These are phyloP conservation scores for Nemania diffusa DNA, from an alignment of 2,329 filamentous ascomycete genomes.

Conservation along the genomic window DNA sequence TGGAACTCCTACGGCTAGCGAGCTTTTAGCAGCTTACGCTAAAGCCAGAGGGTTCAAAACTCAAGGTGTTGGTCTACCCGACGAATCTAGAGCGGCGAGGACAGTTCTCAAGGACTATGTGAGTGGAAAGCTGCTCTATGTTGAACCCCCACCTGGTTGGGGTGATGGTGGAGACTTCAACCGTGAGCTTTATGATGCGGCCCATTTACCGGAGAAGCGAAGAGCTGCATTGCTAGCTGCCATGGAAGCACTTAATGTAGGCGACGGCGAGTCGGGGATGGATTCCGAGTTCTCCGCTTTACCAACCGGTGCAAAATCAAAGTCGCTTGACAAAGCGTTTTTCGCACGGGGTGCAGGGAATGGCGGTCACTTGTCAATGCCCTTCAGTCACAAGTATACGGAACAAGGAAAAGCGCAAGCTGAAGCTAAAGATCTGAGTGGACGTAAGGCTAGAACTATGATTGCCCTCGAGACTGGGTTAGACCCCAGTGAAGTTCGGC, in stretches of 20 bases:
- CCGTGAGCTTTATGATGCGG: slow-evolving; percentile 83
- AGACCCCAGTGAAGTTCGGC: slow-evolving; percentile 79
- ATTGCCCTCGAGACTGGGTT: slow-evolving; percentile 85
- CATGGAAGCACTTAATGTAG: slow-evolving; percentile 59
- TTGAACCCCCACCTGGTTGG: slow-evolving; percentile 81
- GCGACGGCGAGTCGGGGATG: slow-evolving; percentile 51
- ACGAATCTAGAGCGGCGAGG: slow-evolving; percentile 90
- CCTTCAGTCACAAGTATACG: slow-evolving; percentile 90
- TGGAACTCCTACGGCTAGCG: slow-evolving; percentile 83
- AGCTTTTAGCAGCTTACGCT: slow-evolving; percentile 87
- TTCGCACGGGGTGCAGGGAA: slow-evolving; percentile 67
- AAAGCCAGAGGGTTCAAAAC: slow-evolving; percentile 90
- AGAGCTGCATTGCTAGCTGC: slow-evolving; percentile 70
- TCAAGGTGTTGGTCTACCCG: slow-evolving; percentile 87
- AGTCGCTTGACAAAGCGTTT: slow-evolving; percentile 86
- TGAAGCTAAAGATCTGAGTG: slow-evolving; percentile 75
- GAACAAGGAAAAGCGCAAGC: slow-evolving; percentile 72
- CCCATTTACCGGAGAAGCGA: slow-evolving; percentile 84
- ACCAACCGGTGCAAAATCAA: slow-evolving; percentile 76
- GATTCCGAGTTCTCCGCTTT: slow-evolving; percentile 62
- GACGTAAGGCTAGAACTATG: slow-evolving; percentile 83
- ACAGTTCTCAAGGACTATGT: slow-evolving; percentile 97
- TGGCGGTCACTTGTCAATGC: slow-evolving; percentile 76
- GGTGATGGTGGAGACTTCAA: slow-evolving; percentile 85
- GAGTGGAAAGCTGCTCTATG: slow-evolving; percentile 92